These are phyloP conservation scores for Penicillium riverlandense DNA, from an alignment of 495 filamentous ascomycete species.

Conservation along the genomic window DNA sequence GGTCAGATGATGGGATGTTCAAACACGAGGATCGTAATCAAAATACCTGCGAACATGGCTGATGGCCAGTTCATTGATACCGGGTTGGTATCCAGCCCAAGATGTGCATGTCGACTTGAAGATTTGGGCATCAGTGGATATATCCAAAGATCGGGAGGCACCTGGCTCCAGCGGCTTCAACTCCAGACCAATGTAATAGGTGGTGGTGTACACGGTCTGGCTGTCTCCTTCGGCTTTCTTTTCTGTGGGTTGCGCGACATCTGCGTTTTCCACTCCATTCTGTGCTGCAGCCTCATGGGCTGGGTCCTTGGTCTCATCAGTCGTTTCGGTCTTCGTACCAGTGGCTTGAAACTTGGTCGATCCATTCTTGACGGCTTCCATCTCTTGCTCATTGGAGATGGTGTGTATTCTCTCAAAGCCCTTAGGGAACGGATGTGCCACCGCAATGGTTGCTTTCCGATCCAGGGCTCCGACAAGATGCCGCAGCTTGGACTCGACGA, in stretches of 20 bases:
- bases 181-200: constrained; percentile 82
- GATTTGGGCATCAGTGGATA: constrained; percentile 65
- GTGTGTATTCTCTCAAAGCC: constrained; percentile 76
- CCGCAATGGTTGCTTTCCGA: constrained; percentile 58
- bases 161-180: constrained; percentile 41
- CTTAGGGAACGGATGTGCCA: constrained; percentile 90
- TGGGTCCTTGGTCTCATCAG: constrained; percentile 49
- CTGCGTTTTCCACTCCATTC: constrained; percentile 39
- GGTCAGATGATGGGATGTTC: constrained; percentile 8
- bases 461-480: constrained; percentile 77
- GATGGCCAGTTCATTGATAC: constrained; percentile 60
- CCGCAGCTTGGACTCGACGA: constrained; percentile 88
- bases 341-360: constrained; percentile 60
- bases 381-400: constrained; percentile 63
- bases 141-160: constrained; percentile 45
- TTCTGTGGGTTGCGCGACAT: constrained; percentile 29
- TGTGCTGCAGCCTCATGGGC: constrained; percentile 44
- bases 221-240: constrained; percentile 28
- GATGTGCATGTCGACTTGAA: constrained; percentile 65
- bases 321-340: constrained; percentile 51
- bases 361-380: constrained; percentile 63
- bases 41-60: constrained; percentile 72
- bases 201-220: constrained; percentile 69
- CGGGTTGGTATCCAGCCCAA: constrained; percentile 58
- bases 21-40: neutral